Base-by-base conservation (phyloP, 202 grass and related monocot species). In the Musa balbisiana region DNA sequence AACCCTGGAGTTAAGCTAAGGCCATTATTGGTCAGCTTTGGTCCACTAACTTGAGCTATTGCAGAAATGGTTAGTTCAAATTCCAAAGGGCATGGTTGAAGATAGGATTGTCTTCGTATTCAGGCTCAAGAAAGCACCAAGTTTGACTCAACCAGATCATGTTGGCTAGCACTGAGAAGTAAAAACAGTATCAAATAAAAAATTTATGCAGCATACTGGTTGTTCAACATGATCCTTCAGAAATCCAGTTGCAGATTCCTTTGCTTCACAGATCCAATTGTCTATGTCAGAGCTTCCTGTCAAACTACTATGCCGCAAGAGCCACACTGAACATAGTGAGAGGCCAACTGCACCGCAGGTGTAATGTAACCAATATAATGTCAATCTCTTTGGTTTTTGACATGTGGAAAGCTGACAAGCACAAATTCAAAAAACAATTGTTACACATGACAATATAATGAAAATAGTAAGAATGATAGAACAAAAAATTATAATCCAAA, bases 231-330 rank as follows among this genome's bases (percentile, higher is more conserved):
- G 91, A 55, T 93, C 94, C 75, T 87, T 81, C 90, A 87, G 87
- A 87, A 98, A 98, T 73, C 80, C 79, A 77, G 73, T 76, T 56
- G 91, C 64, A 0, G 94, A 98, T 53, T 93, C 83, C 68, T 98
- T 98, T 11, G 94, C 88, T 81, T 98, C 94, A 76, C 73, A 82
- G 60, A 98, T 82, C 94, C 94, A 98, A 63, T 92, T 93, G 81
- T 98, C 91, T 62, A 98, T 89, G 76, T 98, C 94, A 77, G 88
- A 80, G 80, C 94, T 98, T 82, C 94, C 94, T 91, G 88, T 93
- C 87, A 98, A 98, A 81, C 94, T 91, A 82, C 94, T 98, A 79
- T 93, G 94, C 15, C 85, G 87, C 79, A 98, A 80, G 78, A 98
- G 75, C 94, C 94, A 98, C 55, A 98, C 29, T 51, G 94, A 91